These are phyloP conservation scores for Pyrenochaeta sp. DNA, from an alignment of 2,329 filamentous ascomycete species.

Conservation along the genomic window DNA sequence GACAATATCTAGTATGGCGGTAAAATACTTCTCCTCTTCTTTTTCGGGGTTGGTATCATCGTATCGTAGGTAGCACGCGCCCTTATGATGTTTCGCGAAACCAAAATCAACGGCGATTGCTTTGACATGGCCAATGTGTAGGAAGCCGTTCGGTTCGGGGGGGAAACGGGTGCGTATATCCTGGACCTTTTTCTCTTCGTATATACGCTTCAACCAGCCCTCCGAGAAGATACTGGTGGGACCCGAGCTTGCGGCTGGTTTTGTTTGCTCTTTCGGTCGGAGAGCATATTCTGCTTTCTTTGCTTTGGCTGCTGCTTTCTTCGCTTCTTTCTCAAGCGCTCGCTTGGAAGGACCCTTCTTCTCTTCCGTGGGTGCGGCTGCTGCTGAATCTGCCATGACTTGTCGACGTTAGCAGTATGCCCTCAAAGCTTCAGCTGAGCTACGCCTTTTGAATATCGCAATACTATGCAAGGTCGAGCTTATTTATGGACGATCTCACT, in stretches of 20 bases:
- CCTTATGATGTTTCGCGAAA: constrained; percentile 85
- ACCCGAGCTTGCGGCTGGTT: constrained; percentile 35
- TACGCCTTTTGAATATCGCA: neutral
- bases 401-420: constrained; percentile 1
- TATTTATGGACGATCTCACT: neutral
- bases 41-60: constrained; percentile 96
- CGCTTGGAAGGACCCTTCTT: constrained; percentile 56
- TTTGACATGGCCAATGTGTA: constrained; percentile 94
- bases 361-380: constrained; percentile 32
- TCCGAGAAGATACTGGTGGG: constrained; percentile 56
- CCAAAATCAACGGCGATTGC: constrained; percentile 97
- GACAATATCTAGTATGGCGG: constrained; percentile 87
- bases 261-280: constrained; percentile 50
- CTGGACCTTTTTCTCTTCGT: constrained; percentile 58
- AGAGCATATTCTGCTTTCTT: constrained; percentile 55
- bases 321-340: constrained; percentile 59
- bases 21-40: constrained; percentile 89
- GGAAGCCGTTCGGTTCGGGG: constrained; percentile 82
- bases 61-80: constrained; percentile 79
- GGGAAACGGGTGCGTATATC: constrained; percentile 60
- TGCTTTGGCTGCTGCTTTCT: constrained; percentile 57
- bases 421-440: neutral
- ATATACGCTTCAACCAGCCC: constrained; percentile 60
- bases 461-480: neutral
- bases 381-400: constrained; percentile 36